Percentiles rank a stretch among this genome's conserved stretches.
These are phyloP conservation scores for Suhomyces sp. DNA, from an alignment of 805 yeast genomes.

Conservation along the genomic window DNA sequence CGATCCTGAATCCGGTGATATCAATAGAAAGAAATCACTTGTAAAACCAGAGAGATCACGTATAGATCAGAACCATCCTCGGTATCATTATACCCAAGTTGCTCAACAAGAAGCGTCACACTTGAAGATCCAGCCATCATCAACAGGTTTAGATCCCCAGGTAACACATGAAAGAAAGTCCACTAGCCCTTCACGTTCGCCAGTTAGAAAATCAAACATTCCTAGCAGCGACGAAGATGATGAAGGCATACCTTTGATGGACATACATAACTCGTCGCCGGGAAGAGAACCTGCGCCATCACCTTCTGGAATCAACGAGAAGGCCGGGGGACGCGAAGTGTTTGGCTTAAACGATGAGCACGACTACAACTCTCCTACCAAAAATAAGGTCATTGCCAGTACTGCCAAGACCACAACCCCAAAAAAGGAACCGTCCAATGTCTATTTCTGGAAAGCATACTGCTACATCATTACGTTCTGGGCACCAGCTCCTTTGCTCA, in stretches of 20 bases:
- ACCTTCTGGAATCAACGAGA: neutral
- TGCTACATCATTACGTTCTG: slow-evolving; percentile 83
- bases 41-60: slow-evolving; percentile 81
- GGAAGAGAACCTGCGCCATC: slow-evolving; percentile 1
- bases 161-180: slow-evolving; percentile 21
- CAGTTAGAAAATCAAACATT: neutral
- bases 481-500: slow-evolving; percentile 78
- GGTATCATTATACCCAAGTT: slow-evolving; percentile 72
- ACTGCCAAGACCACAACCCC: slow-evolving; percentile 12
- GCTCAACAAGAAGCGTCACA: slow-evolving; percentile 63
- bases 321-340: slow-evolving; percentile 43
- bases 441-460: slow-evolving; percentile 73
- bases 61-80: slow-evolving; percentile 66
- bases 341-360: slow-evolving; percentile 63
- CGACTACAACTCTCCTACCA: slow-evolving; percentile 22
- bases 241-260: slow-evolving; percentile 45
- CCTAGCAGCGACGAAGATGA: slow-evolving; percentile 18
- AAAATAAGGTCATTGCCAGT: slow-evolving; percentile 23
- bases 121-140: slow-evolving; percentile 62
- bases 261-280: slow-evolving; percentile 22
- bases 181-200: slow-evolving; percentile 1
- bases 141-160: slow-evolving; percentile 66
- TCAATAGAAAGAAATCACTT: slow-evolving; percentile 61
- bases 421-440: slow-evolving; percentile 16
- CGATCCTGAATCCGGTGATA: slow-evolving; percentile 38